phyloP scores from a whole-genome alignment of 192 early-diverging fungal species.

The Rhizophagus prolifer region DNA sequence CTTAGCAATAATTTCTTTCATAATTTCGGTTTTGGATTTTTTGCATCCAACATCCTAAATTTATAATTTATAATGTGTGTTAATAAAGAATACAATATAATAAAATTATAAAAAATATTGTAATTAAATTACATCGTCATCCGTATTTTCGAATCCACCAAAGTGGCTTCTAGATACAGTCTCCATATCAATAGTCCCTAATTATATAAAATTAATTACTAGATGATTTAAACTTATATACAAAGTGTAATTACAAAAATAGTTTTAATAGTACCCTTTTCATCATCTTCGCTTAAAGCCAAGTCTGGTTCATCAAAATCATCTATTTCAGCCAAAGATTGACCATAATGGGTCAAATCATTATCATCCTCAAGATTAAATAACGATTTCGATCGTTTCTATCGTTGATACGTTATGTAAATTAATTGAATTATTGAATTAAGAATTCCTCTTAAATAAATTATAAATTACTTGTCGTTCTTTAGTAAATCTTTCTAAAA shows the following conservation, averaged over 20 bases:
- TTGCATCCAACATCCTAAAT: conserved; percentile 48
- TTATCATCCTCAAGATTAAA: conserved; percentile 87
- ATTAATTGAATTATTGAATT: neutral
- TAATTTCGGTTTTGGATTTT: conserved; percentile 92
- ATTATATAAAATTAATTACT: neutral
- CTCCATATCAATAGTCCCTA: conserved; percentile 59
- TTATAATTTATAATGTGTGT: neutral
- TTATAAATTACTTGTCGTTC: conserved; percentile 63
- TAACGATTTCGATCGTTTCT: conserved; percentile 44
- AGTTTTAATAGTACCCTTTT: conserved; percentile 8
- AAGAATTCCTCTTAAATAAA: neutral
- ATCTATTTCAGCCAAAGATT: conserved; percentile 80
- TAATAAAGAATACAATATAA: no score
- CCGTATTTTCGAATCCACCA: conserved; percentile 80
- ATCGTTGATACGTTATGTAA: neutral
- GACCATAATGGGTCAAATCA: conserved; percentile 92
- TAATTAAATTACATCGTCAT: conserved; percentile 33
- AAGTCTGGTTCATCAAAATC: conserved; percentile 75
- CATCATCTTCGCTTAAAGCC: conserved; percentile 50
- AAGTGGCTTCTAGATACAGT: conserved; percentile 80
- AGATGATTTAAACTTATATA: neutral
- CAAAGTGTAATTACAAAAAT: neutral
- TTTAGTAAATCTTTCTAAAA: conserved; percentile 89
- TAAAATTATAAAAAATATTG: neutral
- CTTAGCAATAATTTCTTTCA: conserved; percentile 98